These are phyloP conservation scores for Neoboletus subvelutipes DNA, from an alignment of 768 basidiomycete species.

Conservation along the genomic window DNA sequence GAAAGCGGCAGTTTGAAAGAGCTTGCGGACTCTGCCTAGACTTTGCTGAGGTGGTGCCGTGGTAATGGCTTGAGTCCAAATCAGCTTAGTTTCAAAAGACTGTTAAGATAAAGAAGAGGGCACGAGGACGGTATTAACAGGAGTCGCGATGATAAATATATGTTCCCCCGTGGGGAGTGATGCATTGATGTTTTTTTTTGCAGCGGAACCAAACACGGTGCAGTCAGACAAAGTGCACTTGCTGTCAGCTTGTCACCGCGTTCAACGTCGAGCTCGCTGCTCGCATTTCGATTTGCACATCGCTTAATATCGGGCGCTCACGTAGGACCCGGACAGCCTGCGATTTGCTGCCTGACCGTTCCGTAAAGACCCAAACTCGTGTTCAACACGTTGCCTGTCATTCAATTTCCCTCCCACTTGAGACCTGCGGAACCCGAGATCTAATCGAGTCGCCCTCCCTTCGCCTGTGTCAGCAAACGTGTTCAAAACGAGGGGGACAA, in stretches of 20 bases:
- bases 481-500: conserved; percentile 58
- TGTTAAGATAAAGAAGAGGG: conserved; percentile 1
- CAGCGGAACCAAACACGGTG: neutral
- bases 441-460: conserved; percentile 32
- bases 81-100: neutral
- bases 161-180: neutral
- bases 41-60: conserved; percentile 4
- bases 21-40: conserved; percentile 1
- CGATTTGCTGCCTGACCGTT: conserved; percentile 12
- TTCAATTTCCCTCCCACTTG: conserved; percentile 29
- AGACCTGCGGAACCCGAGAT: conserved; percentile 22
- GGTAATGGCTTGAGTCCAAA: neutral
- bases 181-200: too few relatives aligned
- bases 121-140: neutral
- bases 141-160: neutral
- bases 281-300: neutral
- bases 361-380: conserved; percentile 55
- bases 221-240: neutral
- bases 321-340: neutral
- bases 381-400: conserved; percentile 70
- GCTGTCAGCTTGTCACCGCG: too few relatives aligned
- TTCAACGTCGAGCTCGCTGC: conserved; percentile 2
- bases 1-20: conserved; percentile 23
- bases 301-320: neutral
- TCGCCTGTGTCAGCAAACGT: conserved; percentile 50